A percentile compares a stretch with the other conserved stretches of the same genome.
These are phyloP conservation scores for Sugiyamaella sp. DNA, from an alignment of 1,139 yeast species.

Conservation along the genomic window DNA sequence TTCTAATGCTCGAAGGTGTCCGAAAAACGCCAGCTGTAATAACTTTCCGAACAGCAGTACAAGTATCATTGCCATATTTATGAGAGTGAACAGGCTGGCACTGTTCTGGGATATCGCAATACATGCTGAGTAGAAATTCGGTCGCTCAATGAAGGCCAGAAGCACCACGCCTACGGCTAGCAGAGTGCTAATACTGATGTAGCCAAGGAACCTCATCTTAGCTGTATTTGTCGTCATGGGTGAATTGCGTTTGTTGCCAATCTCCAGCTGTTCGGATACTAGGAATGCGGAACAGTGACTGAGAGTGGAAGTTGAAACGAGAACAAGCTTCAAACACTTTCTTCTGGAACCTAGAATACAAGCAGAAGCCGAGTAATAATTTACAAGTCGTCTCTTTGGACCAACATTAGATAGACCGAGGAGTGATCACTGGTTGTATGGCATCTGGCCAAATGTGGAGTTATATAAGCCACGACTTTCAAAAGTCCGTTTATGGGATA, in stretches of 20 bases:
- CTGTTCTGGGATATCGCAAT: conserved; percentile 50
- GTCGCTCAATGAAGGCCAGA: conserved; percentile 44
- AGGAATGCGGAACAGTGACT: background rate
- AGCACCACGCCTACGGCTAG: conserved; percentile 41
- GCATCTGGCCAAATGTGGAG: too few relatives aligned
- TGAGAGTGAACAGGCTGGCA: conserved; percentile 46
- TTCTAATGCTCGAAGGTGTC: conserved; percentile 74
- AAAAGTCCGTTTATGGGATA: background rate
- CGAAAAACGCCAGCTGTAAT: conserved; percentile 62
- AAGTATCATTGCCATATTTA: conserved; percentile 49
- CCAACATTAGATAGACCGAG: background rate
- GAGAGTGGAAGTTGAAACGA: background rate
- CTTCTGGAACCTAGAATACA: background rate
- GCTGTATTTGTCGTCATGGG: conserved; percentile 17
- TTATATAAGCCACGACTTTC: background rate
- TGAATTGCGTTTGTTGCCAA: background rate
- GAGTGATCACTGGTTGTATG: background rate
- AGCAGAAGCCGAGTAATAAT: background rate
- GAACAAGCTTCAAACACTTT: background rate
- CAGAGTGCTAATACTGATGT: conserved; percentile 34
- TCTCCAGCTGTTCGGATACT: background rate
- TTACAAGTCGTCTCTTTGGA: background rate
- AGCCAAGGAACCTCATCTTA: conserved; percentile 34
- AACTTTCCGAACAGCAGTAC: conserved; percentile 49
- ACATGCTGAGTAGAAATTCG: conserved; percentile 51